Percentiles rank a stretch among this genome's conserved stretches.
Conservation (phyloP, 1,139 yeast genomes). For the Kluyveromyces sp. region DNA sequence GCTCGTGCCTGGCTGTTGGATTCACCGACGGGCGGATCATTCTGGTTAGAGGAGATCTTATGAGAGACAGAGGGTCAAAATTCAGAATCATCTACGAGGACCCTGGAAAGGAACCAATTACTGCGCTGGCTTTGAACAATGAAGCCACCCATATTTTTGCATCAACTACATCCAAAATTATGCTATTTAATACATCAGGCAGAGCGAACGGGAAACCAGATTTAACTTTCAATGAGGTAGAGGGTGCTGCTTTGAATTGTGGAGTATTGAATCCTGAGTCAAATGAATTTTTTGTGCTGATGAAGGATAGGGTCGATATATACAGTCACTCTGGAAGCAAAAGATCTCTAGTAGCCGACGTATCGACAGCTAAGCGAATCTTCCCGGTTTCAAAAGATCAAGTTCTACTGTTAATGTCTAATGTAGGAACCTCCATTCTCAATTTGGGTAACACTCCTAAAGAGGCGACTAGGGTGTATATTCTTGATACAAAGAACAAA, state of each 20-base stretch:
- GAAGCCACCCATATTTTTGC: constrained; percentile 23
- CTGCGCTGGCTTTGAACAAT: constrained; percentile 45
- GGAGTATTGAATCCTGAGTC: constrained; percentile 34
- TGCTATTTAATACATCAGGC: constrained; percentile 74
- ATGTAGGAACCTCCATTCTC: constrained; percentile 21
- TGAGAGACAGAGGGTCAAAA: constrained; percentile 84
- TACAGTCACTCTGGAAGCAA: constrained; percentile 44
- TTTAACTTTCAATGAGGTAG: constrained; percentile 48
- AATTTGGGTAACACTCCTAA: constrained; percentile 29
- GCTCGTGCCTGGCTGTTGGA: constrained; percentile 70
- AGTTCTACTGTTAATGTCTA: constrained; percentile 33
- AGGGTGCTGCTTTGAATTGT: constrained; percentile 73
- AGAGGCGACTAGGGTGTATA: constrained; percentile 44
- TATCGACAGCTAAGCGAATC: constrained; percentile 47
- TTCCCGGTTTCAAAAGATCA: constrained; percentile 38
- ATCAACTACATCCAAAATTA: constrained; percentile 49
- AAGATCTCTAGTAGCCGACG: constrained; percentile 51
- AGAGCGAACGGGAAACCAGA: constrained; percentile 66
- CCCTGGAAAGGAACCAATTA: constrained; percentile 62
- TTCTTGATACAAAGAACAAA: constrained; percentile 64
- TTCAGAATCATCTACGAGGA: constrained; percentile 69
- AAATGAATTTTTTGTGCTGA: constrained; percentile 29
- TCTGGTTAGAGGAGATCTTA: constrained; percentile 76
- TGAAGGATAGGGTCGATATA: constrained; percentile 31
- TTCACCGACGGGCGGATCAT: constrained; percentile 83